These are phyloP conservation scores for Volvox africanus DNA, from an alignment of 139 green algal species.

Conservation along the genomic window DNA sequence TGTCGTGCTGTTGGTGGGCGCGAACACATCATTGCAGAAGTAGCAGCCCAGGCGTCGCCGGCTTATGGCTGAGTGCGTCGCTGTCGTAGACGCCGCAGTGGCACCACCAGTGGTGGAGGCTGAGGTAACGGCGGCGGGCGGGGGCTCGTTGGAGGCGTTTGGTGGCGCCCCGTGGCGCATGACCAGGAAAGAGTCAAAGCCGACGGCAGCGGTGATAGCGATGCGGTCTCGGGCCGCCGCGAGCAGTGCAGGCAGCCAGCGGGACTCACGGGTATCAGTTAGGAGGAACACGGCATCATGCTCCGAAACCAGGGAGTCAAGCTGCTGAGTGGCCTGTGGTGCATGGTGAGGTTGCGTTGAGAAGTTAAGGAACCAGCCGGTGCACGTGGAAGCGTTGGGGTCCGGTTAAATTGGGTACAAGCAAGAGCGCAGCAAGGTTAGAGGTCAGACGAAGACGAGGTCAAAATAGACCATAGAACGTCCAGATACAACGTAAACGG, in stretches of 20 bases:
- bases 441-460: too few relatives aligned
- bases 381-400: too few relatives aligned
- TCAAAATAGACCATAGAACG: too few relatives aligned
- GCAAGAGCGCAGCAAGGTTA: too few relatives aligned
- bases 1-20: constrained; percentile 88
- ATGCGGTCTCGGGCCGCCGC: constrained; percentile 70
- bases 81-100: not conserved
- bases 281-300: constrained; percentile 96
- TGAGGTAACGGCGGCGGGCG: not conserved
- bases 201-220: constrained; percentile 93
- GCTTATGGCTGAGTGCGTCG: not conserved
- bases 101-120: not conserved
- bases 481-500: too few relatives aligned
- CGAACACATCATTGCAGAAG: constrained; percentile 99
- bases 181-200: constrained; percentile 90
- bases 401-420: too few relatives aligned
- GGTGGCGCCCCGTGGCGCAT: constrained; percentile 76
- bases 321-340: constrained; percentile 52
- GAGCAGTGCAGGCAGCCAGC: constrained; percentile 95
- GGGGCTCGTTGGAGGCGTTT: not conserved
- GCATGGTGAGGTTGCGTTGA: not conserved
- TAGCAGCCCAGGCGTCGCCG: constrained; percentile 93
- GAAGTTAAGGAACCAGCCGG: not conserved
- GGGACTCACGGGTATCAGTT: constrained; percentile 95
- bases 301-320: constrained; percentile 75